These are phyloP conservation scores for Lathyrus aphaca DNA, from an alignment of 306 rosid species.

Conservation along the genomic window DNA sequence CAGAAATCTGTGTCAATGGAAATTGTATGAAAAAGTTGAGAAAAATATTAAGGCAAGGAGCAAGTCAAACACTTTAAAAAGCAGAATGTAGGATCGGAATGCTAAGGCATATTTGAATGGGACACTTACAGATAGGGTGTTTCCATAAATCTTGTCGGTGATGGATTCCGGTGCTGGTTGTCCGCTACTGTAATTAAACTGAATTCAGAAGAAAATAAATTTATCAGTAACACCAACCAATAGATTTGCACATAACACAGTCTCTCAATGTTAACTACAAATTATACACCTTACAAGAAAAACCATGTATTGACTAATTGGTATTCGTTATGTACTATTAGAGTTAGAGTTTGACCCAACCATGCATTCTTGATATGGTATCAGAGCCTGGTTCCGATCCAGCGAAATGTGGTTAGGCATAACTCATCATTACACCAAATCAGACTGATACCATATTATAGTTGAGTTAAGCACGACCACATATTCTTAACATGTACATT, in stretches of 20 bases:
- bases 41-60: not conserved
- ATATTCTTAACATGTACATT: no score
- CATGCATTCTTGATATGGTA: no score
- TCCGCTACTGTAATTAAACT: constrained; percentile 97
- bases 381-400: no score
- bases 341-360: no score
- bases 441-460: no score
- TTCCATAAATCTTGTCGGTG: constrained; percentile 96
- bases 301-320: not conserved
- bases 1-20: constrained; percentile 67
- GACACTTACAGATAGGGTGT: constrained; percentile 86
- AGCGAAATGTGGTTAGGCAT: no score
- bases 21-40: constrained; percentile 1
- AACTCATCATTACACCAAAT: no score
- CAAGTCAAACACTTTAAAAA: constrained; percentile 12
- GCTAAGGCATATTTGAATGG: constrained; percentile 22
- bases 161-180: constrained; percentile 99
- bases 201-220: constrained; percentile 36
- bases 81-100: constrained; percentile 19
- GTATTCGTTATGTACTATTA: not conserved
- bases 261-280: constrained; percentile 12
- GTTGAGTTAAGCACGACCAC: no score
- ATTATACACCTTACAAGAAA: constrained; percentile 16
- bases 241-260: constrained; percentile 22
- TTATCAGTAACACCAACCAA: constrained; percentile 46